These are phyloP conservation scores for Porodaedalea pini DNA, from an alignment of 1,284 basidiomycete species.

Conservation along the genomic window DNA sequence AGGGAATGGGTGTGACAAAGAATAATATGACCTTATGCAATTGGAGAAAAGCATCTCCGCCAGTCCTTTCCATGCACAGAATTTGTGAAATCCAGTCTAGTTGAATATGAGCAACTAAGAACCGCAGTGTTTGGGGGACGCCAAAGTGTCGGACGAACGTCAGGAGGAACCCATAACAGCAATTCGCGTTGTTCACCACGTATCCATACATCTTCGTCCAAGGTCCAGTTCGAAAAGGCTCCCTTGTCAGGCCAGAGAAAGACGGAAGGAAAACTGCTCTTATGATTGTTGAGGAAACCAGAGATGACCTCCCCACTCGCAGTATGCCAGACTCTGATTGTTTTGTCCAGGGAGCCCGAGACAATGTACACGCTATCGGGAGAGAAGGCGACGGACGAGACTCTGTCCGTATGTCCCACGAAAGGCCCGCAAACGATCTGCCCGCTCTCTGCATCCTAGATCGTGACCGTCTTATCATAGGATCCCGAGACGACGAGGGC, in stretches of 20 bases:
- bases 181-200: not conserved
- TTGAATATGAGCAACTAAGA: not conserved
- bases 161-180: not conserved
- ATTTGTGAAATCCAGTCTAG: not conserved
- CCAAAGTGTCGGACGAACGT: not conserved
- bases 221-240: not conserved
- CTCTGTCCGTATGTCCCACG: conserved; percentile 10
- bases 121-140: not conserved
- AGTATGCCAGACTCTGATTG: conserved; percentile 13
- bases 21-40: too few species aligned
- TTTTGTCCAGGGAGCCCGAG: conserved; percentile 14
- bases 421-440: not conserved
- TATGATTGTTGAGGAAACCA: not conserved
- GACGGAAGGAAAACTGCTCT: not conserved
- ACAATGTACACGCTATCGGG: conserved; percentile 10
- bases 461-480: conserved; percentile 1
- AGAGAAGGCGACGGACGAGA: conserved; percentile 17
- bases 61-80: not conserved
- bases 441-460: conserved; percentile 15
- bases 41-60: too few species aligned
- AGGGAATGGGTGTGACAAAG: too few species aligned
- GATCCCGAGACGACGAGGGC: conserved; percentile 10
- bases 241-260: too few species aligned
- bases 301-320: too few species aligned
- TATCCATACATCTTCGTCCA: conserved; percentile 1